Conservation (phyloP, 2,329 filamentous ascomycete genomes). For the Talaromyces pinophilus region DNA sequence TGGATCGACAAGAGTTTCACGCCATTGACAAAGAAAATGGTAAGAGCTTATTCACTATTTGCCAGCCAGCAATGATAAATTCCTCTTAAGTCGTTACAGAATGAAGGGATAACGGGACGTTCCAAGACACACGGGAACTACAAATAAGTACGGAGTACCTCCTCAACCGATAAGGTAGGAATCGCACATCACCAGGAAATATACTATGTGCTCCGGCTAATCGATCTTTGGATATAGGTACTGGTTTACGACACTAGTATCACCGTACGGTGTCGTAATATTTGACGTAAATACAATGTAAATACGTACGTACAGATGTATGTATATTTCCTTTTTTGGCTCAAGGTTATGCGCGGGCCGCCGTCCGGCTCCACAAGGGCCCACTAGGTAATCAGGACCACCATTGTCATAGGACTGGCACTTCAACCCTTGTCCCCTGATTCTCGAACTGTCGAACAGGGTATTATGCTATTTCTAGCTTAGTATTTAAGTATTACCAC, state of each 20-base stretch:
- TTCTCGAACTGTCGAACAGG: not conserved
- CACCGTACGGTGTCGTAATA: not conserved
- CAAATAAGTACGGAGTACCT: not conserved
- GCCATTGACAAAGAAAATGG: not conserved
- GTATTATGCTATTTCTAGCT: not conserved
- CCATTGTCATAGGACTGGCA: not conserved
- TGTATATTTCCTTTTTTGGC: not conserved
- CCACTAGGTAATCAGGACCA: conserved; percentile 5
- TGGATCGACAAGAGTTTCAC: not conserved
- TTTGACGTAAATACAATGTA: not conserved
- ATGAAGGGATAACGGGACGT: not conserved
- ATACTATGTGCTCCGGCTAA: not conserved
- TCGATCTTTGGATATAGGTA: not conserved
- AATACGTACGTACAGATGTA: not conserved
- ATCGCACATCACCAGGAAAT: not conserved
- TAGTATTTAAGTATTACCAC: not conserved
- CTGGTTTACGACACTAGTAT: not conserved
- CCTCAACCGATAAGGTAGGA: not conserved
- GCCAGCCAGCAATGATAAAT: not conserved
- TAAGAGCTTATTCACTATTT: not conserved
- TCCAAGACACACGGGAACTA: not conserved
- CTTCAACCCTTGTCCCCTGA: not conserved
- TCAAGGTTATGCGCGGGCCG: not conserved
- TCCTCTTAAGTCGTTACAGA: not conserved
- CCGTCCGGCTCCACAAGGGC: not conserved